Evolutionary conservation across 1,284 basidiomycete genomes (phyloP).

Genomic region (Rhodotorula sp.): DNA sequence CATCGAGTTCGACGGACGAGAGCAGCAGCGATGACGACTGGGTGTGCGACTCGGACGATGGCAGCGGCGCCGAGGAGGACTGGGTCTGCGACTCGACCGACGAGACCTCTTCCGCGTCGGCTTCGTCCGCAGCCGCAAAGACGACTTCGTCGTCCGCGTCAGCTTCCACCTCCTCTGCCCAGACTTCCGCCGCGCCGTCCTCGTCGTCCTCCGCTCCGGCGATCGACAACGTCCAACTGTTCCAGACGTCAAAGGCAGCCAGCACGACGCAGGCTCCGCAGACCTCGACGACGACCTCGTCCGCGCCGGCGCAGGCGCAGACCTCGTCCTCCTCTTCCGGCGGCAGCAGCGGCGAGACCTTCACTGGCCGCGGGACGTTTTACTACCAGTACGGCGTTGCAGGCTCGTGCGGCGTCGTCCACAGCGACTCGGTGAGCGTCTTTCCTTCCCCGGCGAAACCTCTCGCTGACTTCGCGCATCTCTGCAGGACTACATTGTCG

Average conservation of each 20-base stretch:
- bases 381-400: slow-evolving; percentile 66
- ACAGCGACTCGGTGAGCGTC: slow-evolving; percentile 55
- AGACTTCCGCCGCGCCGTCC: not conserved
- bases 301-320: slow-evolving; percentile 9
- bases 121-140: too few relatives aligned
- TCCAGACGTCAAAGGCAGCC: too few relatives aligned
- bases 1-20: not conserved
- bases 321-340: not conserved
- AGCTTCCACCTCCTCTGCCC: not conserved
- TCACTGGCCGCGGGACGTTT: slow-evolving; percentile 56
- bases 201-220: not conserved
- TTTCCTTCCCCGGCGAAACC: slow-evolving; percentile 42
- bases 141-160: slow-evolving; percentile 2
- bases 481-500: slow-evolving; percentile 61
- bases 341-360: not conserved
- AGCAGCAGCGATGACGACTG: slow-evolving; percentile 10
- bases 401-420: slow-evolving; percentile 70
- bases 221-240: not conserved
- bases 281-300: not conserved
- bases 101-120: not conserved
- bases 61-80: slow-evolving; percentile 10
- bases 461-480: slow-evolving; percentile 51
- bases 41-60: not conserved
- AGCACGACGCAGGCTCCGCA: not conserved
- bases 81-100: slow-evolving; percentile 7